Conservation (phyloP, 345 rosid genomes). For the Arabis alpina region DNA sequence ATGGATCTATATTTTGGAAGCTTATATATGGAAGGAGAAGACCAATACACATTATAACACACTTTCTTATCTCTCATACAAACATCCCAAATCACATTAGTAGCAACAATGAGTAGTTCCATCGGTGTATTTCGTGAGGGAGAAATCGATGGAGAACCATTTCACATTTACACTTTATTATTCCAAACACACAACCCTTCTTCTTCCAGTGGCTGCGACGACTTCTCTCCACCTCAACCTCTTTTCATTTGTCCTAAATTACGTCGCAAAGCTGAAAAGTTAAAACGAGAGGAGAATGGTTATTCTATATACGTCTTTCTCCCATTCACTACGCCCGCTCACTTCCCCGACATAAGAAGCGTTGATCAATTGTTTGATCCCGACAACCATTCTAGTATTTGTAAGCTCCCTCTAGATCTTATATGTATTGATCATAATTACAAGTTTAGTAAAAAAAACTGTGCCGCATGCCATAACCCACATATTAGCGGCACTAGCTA, state of each 20-base stretch:
- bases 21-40: neutral
- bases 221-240: neutral
- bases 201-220: too few species aligned
- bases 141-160: too few species aligned
- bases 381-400: neutral
- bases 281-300: neutral
- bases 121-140: too few species aligned
- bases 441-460: too few species aligned
- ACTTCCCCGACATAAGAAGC: neutral
- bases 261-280: neutral
- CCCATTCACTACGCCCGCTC: neutral
- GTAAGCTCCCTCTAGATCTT: slow-evolving; percentile 6
- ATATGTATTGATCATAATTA: too few species aligned
- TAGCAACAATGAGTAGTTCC: too few species aligned
- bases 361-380: neutral
- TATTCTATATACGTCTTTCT: neutral
- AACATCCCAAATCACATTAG: too few species aligned
- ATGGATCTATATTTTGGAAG: neutral
- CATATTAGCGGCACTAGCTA: neutral
- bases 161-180: neutral
- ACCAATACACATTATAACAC: neutral
- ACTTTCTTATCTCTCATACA: neutral
- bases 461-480: too few species aligned
- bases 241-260: neutral
- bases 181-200: neutral